A percentile compares a stretch with the other conserved stretches of the same genome.
phyloP scores from a whole-genome alignment of 495 filamentous ascomycete genomes.

The Physcia stellaris region DNA sequence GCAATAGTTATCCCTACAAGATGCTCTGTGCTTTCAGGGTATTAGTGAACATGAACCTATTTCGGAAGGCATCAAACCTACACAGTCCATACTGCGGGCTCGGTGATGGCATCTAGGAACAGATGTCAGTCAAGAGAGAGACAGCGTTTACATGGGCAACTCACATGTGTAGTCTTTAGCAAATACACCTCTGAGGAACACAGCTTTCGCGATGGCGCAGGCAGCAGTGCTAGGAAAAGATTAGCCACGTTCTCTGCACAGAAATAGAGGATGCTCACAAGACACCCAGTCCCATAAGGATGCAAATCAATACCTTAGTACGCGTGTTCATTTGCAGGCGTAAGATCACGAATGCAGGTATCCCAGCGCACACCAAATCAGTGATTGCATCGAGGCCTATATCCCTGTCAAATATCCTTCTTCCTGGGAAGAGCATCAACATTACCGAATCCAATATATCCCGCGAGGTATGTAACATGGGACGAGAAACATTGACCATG shows the following conservation, averaged over 20 bases:
- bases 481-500: slow-evolving; percentile 12
- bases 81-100: slow-evolving; percentile 14
- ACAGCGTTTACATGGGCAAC: background rate
- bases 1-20: slow-evolving; percentile 11
- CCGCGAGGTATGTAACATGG: slow-evolving; percentile 12
- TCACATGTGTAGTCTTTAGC: slow-evolving; percentile 10
- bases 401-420: background rate
- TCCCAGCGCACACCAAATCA: slow-evolving; percentile 13
- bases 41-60: background rate
- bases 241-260: too few relatives aligned
- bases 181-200: slow-evolving; percentile 11
- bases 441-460: slow-evolving; percentile 13
- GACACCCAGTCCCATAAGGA: slow-evolving; percentile 15
- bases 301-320: slow-evolving; percentile 13
- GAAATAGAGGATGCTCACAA: slow-evolving; percentile 1
- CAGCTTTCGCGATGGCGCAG: slow-evolving; percentile 16
- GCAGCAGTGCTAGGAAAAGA: slow-evolving; percentile 8
- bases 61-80: background rate
- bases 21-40: slow-evolving; percentile 6
- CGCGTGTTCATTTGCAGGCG: slow-evolving; percentile 12
- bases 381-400: slow-evolving; percentile 13
- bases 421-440: background rate
- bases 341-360: slow-evolving; percentile 14
- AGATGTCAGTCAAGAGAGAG: background rate
- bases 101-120: slow-evolving; percentile 5